These are phyloP conservation scores for Anthracocystis setariae DNA, from an alignment of 1,284 basidiomycete species.

Conservation along the genomic window DNA sequence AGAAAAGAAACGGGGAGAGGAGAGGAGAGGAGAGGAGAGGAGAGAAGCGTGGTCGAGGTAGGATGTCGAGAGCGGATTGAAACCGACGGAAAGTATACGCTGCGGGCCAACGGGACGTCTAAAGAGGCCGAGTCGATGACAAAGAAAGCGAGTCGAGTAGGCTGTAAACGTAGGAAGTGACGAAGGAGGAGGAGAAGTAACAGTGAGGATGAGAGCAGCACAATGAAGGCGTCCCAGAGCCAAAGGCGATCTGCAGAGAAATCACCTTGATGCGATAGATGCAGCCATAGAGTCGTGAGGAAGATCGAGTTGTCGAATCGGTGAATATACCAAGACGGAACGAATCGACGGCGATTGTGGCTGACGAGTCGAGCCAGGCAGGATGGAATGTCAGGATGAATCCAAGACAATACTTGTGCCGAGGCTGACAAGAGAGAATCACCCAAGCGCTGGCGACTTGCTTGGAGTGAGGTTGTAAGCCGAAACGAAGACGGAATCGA, in stretches of 20 bases:
- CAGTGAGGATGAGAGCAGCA: conserved; percentile 35
- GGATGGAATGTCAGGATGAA: background rate
- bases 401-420: background rate
- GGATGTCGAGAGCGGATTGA: background rate
- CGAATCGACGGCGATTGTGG: background rate
- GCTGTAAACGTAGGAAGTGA: too few species aligned
- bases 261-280: conserved; percentile 34
- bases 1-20: too few species aligned
- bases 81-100: background rate
- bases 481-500: conserved; percentile 1
- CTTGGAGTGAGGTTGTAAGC: background rate
- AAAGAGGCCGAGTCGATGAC: too few species aligned
- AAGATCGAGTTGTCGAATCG: conserved; percentile 4
- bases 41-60: too few species aligned
- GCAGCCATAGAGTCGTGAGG: conserved; percentile 38
- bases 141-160: too few species aligned
- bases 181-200: background rate
- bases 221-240: conserved; percentile 50
- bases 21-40: too few species aligned
- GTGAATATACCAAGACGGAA: background rate
- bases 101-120: too few species aligned
- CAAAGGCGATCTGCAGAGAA: conserved; percentile 20
- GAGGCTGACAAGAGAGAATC: background rate
- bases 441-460: background rate
- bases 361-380: conserved; percentile 1